These are phyloP conservation scores for Psidium guajava DNA, from an alignment of 345 rosid species.

Conservation along the genomic window DNA sequence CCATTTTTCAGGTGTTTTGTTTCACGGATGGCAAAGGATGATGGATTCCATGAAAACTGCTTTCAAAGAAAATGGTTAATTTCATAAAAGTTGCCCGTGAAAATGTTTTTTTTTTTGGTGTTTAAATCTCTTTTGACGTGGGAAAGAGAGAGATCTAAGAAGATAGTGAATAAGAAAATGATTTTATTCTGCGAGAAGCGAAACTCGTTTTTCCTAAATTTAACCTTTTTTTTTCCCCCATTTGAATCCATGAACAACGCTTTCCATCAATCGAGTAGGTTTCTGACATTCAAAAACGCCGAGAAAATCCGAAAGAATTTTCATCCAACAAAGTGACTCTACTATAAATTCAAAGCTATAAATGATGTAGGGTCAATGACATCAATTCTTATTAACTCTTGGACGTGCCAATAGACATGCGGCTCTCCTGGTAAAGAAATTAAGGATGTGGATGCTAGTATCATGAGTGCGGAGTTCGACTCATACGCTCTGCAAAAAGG, in stretches of 20 bases:
- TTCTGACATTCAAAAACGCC: accelerated
- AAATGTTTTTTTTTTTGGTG: background rate
- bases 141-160: background rate
- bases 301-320: background rate
- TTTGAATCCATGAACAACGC: background rate
- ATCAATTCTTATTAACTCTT: too few species aligned
- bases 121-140: background rate
- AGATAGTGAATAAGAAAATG: background rate
- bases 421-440: too few species aligned
- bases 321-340: accelerated
- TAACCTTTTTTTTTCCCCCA: background rate
- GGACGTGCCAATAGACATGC: too few species aligned
- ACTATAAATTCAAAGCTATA: background rate
- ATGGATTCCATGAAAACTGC: too few species aligned
- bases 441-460: too few species aligned
- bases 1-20: too few species aligned
- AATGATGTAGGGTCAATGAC: too few species aligned
- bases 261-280: background rate
- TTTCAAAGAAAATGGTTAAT: too few species aligned
- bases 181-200: background rate
- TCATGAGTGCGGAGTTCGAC: too few species aligned
- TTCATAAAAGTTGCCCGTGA: too few species aligned
- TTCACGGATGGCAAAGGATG: too few species aligned
- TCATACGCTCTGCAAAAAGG: too few species aligned
- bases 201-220: background rate